These are phyloP conservation scores for Diplosphaera chodatii DNA, from an alignment of 139 green algal genomes.

Conservation along the genomic window DNA sequence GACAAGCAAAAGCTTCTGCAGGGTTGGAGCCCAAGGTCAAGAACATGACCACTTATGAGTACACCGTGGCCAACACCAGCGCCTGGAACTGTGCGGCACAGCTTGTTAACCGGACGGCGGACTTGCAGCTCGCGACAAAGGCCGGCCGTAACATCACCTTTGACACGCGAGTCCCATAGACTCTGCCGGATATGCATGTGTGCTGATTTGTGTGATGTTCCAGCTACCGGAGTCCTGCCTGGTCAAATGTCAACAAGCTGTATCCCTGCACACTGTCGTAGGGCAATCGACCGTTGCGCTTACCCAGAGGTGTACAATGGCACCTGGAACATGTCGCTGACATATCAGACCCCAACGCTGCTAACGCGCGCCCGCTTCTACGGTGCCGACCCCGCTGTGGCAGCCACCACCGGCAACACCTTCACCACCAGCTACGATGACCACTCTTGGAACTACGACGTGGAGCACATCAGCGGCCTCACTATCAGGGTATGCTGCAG, in stretches of 20 bases:
- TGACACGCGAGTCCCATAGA: neutral
- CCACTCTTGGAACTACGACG: slow-evolving; percentile 21
- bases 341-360: slow-evolving; percentile 18
- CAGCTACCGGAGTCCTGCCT: too few relatives aligned
- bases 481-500: neutral
- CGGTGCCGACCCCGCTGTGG: neutral
- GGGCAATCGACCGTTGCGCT: neutral
- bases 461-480: slow-evolving; percentile 28
- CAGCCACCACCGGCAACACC: slow-evolving; percentile 5
- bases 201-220: too few relatives aligned
- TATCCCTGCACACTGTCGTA: neutral
- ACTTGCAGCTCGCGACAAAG: neutral
- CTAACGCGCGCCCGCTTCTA: slow-evolving; percentile 29
- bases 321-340: slow-evolving; percentile 7
- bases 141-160: neutral
- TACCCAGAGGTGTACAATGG: neutral
- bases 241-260: too few relatives aligned
- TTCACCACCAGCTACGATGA: slow-evolving; percentile 3
- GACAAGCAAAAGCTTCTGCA: too few relatives aligned
- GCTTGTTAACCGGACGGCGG: neutral
- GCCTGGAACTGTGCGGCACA: neutral
- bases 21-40: neutral
- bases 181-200: too few relatives aligned
- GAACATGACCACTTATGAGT: neutral
- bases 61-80: neutral